Evolutionary conservation across 495 filamentous ascomycete species (phyloP).

Genomic region (Platismatia glauca): DNA sequence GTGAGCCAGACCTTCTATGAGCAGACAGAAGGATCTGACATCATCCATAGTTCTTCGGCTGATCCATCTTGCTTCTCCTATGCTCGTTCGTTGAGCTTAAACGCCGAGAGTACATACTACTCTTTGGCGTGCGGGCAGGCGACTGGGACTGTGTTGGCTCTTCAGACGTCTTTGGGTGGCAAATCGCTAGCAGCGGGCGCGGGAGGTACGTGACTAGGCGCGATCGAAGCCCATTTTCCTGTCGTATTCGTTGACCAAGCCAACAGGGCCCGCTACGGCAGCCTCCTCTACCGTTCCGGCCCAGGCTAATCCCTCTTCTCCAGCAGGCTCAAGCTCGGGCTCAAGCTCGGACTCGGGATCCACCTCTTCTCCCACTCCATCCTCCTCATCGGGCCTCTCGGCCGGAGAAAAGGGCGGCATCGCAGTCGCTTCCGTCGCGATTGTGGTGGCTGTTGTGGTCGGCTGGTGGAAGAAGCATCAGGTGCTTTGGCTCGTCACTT

Average conservation of each 20-base stretch:
- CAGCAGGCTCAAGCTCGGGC: no score
- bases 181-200: not conserved
- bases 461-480: constrained; percentile 11
- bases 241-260: no score
- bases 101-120: not conserved
- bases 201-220: not conserved
- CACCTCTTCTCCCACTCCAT: no score
- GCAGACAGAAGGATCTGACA: not conserved
- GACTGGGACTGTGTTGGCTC: not conserved
- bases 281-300: not conserved
- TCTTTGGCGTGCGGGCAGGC: constrained; percentile 1
- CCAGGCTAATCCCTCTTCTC: not conserved
- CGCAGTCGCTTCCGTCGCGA: not conserved
- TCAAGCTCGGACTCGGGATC: no score
- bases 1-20: not conserved
- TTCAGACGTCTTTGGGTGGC: not conserved
- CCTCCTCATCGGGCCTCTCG: not conserved
- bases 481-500: constrained; percentile 6
- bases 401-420: not conserved
- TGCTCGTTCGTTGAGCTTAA: not conserved
- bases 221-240: not conserved
- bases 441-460: not conserved
- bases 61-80: constrained; percentile 6
- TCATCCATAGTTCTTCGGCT: not conserved
- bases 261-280: not conserved